Evolutionary conservation across 148 eudicot genomes (phyloP).

Genomic region (Rhododendron ferrugineum): DNA sequence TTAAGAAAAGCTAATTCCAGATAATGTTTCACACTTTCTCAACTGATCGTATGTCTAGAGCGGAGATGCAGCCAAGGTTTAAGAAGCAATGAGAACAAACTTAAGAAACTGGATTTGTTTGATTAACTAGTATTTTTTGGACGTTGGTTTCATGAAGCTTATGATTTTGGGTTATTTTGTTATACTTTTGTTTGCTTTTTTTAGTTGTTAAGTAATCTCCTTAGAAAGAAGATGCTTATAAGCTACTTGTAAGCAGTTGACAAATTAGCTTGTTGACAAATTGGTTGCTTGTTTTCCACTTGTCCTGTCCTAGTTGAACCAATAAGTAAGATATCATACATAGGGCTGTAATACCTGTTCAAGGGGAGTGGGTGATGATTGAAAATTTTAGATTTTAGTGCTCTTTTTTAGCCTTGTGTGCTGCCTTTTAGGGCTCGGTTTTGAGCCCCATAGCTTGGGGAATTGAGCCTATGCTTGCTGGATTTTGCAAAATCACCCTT

Average conservation of each 20-base stretch:
- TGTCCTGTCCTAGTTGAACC: too few species aligned
- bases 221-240: too few species aligned
- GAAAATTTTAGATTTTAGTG: neutral
- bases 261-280: too few species aligned
- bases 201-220: too few species aligned
- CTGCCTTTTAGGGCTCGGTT: neutral
- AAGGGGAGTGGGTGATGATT: neutral
- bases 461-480: neutral
- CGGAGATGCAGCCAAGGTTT: too few species aligned
- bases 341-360: too few species aligned
- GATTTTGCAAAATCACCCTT: neutral
- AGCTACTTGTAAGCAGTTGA: too few species aligned
- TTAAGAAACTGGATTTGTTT: neutral
- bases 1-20: neutral
- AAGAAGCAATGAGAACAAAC: neutral
- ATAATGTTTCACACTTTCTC: neutral
- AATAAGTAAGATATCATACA: too few species aligned
- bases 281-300: too few species aligned
- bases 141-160: neutral
- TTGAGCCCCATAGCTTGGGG: neutral
- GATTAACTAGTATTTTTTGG: neutral
- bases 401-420: neutral
- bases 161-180: neutral
- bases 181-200: neutral
- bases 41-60: neutral